phyloP scores from a whole-genome alignment of 805 yeast species.

The Maudiozyma serrabonitensis region DNA sequence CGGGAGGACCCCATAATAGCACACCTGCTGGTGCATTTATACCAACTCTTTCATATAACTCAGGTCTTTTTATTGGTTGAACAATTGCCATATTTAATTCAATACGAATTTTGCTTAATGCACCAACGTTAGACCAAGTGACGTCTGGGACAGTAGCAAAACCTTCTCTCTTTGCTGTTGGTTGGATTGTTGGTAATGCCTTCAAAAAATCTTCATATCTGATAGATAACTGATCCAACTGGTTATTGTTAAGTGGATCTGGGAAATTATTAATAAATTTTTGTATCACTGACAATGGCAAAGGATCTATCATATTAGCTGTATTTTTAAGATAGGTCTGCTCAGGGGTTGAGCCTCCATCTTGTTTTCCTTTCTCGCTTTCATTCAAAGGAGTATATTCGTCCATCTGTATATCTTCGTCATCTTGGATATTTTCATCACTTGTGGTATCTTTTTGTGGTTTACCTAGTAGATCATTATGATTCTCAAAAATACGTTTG shows the following conservation, averaged over 20 bases:
- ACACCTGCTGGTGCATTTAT: slow-evolving; percentile 96
- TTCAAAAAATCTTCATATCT: slow-evolving; percentile 68
- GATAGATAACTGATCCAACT: slow-evolving; percentile 67
- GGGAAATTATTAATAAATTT: slow-evolving; percentile 68
- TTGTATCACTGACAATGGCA: slow-evolving; percentile 55
- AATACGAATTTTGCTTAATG: slow-evolving; percentile 65
- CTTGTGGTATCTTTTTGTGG: background rate
- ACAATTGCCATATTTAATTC: slow-evolving; percentile 96
- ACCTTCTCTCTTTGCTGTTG: slow-evolving; percentile 96
- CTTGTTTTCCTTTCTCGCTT: slow-evolving; percentile 7
- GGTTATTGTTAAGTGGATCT: slow-evolving; percentile 63
- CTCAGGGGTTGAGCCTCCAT: background rate
- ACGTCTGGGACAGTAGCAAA: slow-evolving; percentile 98
- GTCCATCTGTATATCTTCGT: slow-evolving; percentile 5
- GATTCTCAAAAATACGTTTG: slow-evolving; percentile 71
- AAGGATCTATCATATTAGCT: slow-evolving; percentile 27
- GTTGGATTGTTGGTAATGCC: slow-evolving; percentile 90
- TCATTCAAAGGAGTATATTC: slow-evolving; percentile 2
- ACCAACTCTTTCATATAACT: slow-evolving; percentile 80
- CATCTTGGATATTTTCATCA: slow-evolving; percentile 10
- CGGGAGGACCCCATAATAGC: slow-evolving; percentile 98
- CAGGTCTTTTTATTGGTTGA: slow-evolving; percentile 91
- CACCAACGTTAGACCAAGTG: slow-evolving; percentile 93
- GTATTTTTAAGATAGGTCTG: slow-evolving; percentile 22
- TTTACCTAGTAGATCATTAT: slow-evolving; percentile 14